phyloP scores from a whole-genome alignment of 176 grass and related monocot species.

The Eleusine coracana region DNA sequence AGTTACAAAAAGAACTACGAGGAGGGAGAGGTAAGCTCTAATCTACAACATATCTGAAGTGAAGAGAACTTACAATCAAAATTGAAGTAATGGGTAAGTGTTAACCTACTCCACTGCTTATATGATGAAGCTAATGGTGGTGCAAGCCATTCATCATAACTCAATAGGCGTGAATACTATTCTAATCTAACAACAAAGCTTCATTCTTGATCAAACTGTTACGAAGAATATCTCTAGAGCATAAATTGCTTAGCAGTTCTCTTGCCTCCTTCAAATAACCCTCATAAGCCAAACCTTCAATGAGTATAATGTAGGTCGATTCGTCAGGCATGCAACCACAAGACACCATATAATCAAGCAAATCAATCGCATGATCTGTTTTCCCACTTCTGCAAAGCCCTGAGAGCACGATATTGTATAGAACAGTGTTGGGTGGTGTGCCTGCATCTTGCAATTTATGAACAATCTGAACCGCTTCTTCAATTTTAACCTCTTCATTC shows the following conservation, averaged over 20 bases:
- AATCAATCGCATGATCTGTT: conserved; percentile 62
- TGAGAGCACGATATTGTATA: conserved; percentile 59
- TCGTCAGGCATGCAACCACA: conserved; percentile 70
- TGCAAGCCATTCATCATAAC: conserved; percentile 17
- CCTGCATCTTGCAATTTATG: conserved; percentile 55
- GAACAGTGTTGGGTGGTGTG: conserved; percentile 44
- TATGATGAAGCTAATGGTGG: conserved; percentile 30
- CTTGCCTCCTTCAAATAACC: conserved; percentile 60
- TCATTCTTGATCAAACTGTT: conserved; percentile 56
- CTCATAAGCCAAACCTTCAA: conserved; percentile 66
- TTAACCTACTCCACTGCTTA: conserved; percentile 49
- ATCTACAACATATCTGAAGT: conserved; percentile 36
- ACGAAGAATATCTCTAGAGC: conserved; percentile 57
- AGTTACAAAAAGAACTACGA: conserved; percentile 4
- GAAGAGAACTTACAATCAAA: conserved; percentile 47
- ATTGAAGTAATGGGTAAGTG: conserved; percentile 41
- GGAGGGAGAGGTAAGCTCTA: conserved; percentile 37
- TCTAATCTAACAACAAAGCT: conserved; percentile 42
- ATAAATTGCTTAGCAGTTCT: conserved; percentile 53
- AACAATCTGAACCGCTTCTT: conserved; percentile 49
- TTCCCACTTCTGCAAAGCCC: conserved; percentile 64
- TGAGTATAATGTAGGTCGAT: conserved; percentile 58
- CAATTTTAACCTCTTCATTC: conserved; percentile 54
- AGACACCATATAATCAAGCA: conserved; percentile 66
- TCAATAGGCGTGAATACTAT: conserved; percentile 39